phyloP scores from a whole-genome alignment of 2,329 filamentous ascomycete genomes.

The Alternaria consortialis region DNA sequence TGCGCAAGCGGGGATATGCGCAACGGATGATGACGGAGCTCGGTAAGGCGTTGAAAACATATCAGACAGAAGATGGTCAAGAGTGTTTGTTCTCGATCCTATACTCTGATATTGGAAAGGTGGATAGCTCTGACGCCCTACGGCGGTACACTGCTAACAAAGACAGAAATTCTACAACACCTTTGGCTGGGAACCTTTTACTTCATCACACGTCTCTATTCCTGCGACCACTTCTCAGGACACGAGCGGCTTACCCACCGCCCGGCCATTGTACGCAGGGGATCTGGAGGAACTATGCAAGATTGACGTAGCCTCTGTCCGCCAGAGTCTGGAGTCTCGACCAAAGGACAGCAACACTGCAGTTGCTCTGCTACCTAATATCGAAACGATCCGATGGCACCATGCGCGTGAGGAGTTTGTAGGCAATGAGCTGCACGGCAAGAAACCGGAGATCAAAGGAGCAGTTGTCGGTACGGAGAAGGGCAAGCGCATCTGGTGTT shows the following conservation, averaged over 20 bases:
- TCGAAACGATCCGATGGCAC: conserved; percentile 77
- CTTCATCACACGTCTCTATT: conserved; percentile 71
- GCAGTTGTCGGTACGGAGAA: conserved; percentile 66
- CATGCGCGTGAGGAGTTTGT: conserved; percentile 84
- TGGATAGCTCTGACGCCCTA: conserved; percentile 65
- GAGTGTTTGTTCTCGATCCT: conserved; percentile 75
- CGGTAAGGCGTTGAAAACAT: conserved; percentile 61
- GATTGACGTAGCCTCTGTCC: conserved; percentile 71
- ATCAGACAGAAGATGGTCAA: conserved; percentile 56
- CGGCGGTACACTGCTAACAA: conserved; percentile 69
- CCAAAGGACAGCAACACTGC: conserved; percentile 56
- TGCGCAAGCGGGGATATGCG: conserved; percentile 78
- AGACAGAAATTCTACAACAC: conserved; percentile 80
- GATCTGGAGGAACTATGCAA: conserved; percentile 70
- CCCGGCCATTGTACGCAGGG: conserved; percentile 63
- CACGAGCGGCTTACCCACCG: conserved; percentile 29
- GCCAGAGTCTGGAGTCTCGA: conserved; percentile 58
- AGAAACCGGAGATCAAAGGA: conserved; percentile 70
- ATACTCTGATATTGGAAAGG: conserved; percentile 82
- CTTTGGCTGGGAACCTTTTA: conserved; percentile 78
- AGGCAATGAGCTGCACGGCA: conserved; percentile 67
- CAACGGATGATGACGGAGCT: conserved; percentile 79
- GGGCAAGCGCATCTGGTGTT: conserved; percentile 72
- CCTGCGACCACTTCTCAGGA: conserved; percentile 18
- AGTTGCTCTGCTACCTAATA: conserved; percentile 74